Evolutionary conservation across 1,284 basidiomycete species (phyloP), one percentile per base, ranked within the genome.

Genomic region (Vanrija humicola): DNA sequence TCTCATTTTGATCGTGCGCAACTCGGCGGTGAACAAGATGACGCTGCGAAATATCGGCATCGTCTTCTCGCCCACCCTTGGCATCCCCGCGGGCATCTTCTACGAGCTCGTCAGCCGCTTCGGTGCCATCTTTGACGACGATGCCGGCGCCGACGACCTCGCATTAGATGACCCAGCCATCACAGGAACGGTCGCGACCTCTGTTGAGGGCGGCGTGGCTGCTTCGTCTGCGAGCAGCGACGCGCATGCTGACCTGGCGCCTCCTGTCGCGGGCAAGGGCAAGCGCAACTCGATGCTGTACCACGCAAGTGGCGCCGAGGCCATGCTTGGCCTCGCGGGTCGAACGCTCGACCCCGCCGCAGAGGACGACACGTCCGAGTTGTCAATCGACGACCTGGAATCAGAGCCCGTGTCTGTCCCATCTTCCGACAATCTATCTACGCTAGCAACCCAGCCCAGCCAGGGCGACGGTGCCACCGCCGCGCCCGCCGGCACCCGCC

Each of bases 11-110:
- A 90, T 99, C 66, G 92, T 97, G 46, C 87, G 92, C 74, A 92
- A 96, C 72, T 84, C 90, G 16, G 73, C 83, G 44, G 80, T 88
- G 57, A 98, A 98, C 84, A 98, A 96, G 82, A 99, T 99, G 96
- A 96, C 89, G 44, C 87, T 98, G 84, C 86, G 94, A 38, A 99
- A 99, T 71, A 91, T 98, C 26, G 93, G 94, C 19, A 98, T 99
- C 60, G 95, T 98, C 28, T 97, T 96, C 77, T 92, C 89, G 61
- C 93, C 94, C 4, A 96, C 93, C 1, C 81, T 97, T 8, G 91
- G 90, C 38, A 95, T 97, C 63, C 93, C 93, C 15, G 93, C 92
- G 0, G 92, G 91, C 6, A 88, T 96, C 46, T 94, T 96, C 76
- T 91, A 89, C 69, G 79, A 96, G 64, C 90, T 96, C 83, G 83